Evolutionary conservation across 805 yeast species (phyloP).

Genomic region (Brettanomyces custersianus): DNA sequence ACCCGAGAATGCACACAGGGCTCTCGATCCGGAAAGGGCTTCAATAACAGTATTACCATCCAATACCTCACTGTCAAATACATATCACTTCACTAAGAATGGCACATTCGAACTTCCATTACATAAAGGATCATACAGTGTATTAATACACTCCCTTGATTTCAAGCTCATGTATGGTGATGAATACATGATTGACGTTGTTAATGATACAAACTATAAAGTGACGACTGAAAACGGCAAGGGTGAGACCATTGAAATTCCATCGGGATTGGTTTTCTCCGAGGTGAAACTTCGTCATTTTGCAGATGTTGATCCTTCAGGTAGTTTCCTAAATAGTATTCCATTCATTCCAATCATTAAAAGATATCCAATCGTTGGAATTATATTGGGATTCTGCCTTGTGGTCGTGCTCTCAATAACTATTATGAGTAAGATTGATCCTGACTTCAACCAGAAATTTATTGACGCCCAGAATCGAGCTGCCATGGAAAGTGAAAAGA

Average conservation of each 20-base stretch:
- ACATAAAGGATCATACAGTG: conserved; percentile 8
- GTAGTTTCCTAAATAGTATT: conserved; percentile 9
- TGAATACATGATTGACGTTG: conserved; percentile 7
- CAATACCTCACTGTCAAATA: neutral
- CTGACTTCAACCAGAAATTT: conserved; percentile 18
- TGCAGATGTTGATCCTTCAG: conserved; percentile 8
- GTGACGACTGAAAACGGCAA: neutral
- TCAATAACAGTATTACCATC: conserved; percentile 3
- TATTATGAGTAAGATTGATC: conserved; percentile 19
- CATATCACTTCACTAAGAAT: conserved; percentile 8
- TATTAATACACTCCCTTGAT: conserved; percentile 13
- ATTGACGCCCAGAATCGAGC: conserved; percentile 15
- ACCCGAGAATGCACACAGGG: neutral
- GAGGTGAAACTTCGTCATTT: conserved; percentile 10
- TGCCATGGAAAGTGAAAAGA: too few relatives aligned
- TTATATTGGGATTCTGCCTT: conserved; percentile 7
- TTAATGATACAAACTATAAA: conserved; percentile 2
- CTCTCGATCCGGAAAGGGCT: conserved; percentile 16
- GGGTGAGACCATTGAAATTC: neutral
- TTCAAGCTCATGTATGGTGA: conserved; percentile 10
- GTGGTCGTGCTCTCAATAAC: conserved; percentile 15
- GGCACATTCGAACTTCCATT: conserved; percentile 12
- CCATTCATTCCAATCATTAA: conserved; percentile 14
- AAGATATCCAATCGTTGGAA: conserved; percentile 13
- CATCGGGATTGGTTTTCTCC: conserved; percentile 7